Percentiles rank a stretch among this genome's conserved stretches.
Conservation (phyloP, 305 asterid genomes). For the Fraxinus greggii region DNA sequence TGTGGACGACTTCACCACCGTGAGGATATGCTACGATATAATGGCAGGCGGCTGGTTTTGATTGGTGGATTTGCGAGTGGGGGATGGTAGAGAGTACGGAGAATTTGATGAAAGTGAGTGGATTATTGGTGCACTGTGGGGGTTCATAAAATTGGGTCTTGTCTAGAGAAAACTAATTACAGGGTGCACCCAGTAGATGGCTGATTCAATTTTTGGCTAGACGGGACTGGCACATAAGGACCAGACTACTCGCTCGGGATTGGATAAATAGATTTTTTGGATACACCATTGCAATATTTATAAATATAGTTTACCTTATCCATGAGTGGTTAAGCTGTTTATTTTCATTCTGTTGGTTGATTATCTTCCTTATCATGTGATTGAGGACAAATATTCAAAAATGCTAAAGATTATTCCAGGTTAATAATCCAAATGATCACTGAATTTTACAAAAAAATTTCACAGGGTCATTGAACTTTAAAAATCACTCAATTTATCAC, state of each 20-base stretch:
- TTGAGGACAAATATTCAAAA: not conserved
- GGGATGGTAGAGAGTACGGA: slow-evolving; percentile 26
- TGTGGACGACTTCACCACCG: slow-evolving; percentile 40
- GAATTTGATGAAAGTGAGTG: slow-evolving; percentile 8
- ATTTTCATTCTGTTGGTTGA: not conserved
- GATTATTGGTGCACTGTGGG: slow-evolving; percentile 12
- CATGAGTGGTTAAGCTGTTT: not conserved
- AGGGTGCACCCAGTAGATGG: slow-evolving; percentile 11
- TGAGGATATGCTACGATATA: slow-evolving; percentile 14
- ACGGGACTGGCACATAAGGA: not conserved
- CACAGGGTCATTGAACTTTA: no score
- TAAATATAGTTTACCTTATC: not conserved
- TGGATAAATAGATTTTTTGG: not conserved
- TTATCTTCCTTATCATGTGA: not conserved
- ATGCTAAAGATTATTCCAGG: not conserved
- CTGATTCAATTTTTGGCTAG: not conserved
- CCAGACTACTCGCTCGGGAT: not conserved
- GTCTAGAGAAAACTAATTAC: not conserved
- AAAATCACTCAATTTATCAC: no score
- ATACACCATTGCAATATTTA: not conserved
- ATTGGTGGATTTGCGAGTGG: slow-evolving; percentile 24
- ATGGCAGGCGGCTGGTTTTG: slow-evolving; percentile 18
- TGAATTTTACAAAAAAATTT: no score
- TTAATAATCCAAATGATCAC: no score
- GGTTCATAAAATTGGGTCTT: not conserved